Evolutionary conservation across 2,329 filamentous ascomycete species (phyloP), one percentile per base, ranked within the genome.

Genomic region (Fusarium veterinarium): DNA sequence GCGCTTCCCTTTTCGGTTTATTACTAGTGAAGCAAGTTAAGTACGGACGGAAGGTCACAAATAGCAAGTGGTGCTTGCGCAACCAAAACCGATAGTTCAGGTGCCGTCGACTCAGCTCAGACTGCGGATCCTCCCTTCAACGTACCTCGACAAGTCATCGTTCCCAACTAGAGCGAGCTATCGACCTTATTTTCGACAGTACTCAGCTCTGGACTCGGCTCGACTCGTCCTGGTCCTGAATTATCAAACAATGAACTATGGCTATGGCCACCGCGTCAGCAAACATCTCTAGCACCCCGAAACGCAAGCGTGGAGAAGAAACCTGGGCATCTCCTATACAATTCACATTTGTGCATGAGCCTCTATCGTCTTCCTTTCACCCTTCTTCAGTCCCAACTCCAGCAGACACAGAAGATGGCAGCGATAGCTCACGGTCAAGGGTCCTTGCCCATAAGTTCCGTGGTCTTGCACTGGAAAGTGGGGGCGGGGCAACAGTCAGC

Each of bases 301-400:
- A 87, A 77, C 83, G 86, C 60, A 87, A 87, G 75, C 82, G 84
- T 42, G 82, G 79, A 71, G 79, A 83, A 25, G 79, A 83, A 17
- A 69, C 73, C 23, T 78, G 75, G 61, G 57, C 78, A 44, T 77
- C 81, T 16, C 81, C 82, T n/a, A 70, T 80, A 62, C 77, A 81
- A 52, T 88, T 88, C 78, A 84, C 85, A 3, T 89, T 89, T 73
- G 83, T 86, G 62, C 87, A 88, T 69, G 83, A 86, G 60, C 71
- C 69, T 45, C 31, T 52, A 25, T 58, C 66, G 23, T 69, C 62
- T 7, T 64, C 79, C 8, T 64, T 79, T 64, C 67, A 78, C 64
- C 69, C 80, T 8, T 65, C 78, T 65, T 67, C 78, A 49, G 23
- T 33, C 25, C 19, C 31, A 58, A 25, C 31, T 65, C 64, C 79